Evolutionary conservation across 2,329 filamentous ascomycete genomes (phyloP).

Genomic region (Colletotrichum agaves): DNA sequence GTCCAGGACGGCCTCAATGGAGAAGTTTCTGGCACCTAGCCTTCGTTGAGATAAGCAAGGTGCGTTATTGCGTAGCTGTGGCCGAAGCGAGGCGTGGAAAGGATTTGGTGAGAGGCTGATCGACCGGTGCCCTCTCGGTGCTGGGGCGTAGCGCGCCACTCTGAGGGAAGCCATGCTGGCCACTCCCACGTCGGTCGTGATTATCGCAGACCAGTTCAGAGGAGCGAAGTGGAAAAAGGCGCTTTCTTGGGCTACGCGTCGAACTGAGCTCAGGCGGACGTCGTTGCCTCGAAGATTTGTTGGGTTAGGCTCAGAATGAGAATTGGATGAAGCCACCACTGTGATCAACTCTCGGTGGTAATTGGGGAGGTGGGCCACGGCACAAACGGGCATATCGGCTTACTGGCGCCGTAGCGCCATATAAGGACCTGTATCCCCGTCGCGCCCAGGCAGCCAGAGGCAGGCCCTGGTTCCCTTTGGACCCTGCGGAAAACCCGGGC

Average conservation of each 20-base stretch:
- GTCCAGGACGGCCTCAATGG: constrained; percentile 46
- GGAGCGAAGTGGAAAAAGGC: neutral
- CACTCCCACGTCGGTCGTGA: neutral
- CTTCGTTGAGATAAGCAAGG: neutral
- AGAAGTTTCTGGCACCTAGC: constrained; percentile 40
- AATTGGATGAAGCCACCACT: neutral
- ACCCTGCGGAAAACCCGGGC: constrained; percentile 15
- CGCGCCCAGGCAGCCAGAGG: neutral
- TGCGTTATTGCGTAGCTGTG: neutral
- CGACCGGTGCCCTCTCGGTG: constrained; percentile 5
- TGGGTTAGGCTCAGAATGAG: neutral
- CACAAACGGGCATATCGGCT: no score
- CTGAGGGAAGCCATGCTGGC: constrained; percentile 24
- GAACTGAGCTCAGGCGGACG: neutral
- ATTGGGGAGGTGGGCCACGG: neutral
- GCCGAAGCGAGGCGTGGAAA: constrained; percentile 16
- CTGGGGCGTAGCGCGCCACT: constrained; percentile 12
- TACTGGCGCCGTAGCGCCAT: no score
- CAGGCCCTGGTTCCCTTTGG: neutral
- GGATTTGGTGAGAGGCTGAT: constrained; percentile 14
- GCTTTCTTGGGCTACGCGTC: neutral
- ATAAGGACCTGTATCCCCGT: no score
- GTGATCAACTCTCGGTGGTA: constrained; percentile 4
- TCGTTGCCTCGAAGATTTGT: no score
- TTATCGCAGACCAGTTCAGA: neutral